Conservation (phyloP, 345 rosid species). For the Euphorbia pulcherrima region DNA sequence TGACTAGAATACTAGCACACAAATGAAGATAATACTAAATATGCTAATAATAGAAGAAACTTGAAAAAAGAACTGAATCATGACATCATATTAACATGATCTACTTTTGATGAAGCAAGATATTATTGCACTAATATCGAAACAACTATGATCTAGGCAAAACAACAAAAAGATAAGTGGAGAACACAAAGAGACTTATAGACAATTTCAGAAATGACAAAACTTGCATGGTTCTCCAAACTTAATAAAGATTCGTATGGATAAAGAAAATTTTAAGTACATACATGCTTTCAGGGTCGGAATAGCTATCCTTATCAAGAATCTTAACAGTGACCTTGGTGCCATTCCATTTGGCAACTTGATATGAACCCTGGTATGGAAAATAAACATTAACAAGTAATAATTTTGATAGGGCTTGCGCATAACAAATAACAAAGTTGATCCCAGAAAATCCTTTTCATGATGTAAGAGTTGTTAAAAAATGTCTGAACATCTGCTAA, state of each 20-base stretch:
- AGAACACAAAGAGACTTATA: background rate
- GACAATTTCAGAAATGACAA: background rate
- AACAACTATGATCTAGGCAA: background rate
- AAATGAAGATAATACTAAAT: background rate
- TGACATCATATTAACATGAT: background rate
- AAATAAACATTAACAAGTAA: background rate
- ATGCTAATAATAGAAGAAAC: background rate
- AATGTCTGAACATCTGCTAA: background rate
- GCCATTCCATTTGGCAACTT: conserved; percentile 98
- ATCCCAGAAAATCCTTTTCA: background rate
- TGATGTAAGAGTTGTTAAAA: background rate
- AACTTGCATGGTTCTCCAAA: background rate
- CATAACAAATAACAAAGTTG: background rate
- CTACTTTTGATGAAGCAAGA: background rate
- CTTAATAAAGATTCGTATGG: background rate
- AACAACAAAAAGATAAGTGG: background rate
- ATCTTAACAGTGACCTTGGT: conserved; percentile 90
- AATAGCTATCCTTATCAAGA: conserved; percentile 64
- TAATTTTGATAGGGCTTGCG: background rate
- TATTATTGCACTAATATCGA: background rate
- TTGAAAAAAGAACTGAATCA: background rate
- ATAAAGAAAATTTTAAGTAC: conserved; percentile 13
- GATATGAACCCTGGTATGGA: conserved; percentile 70
- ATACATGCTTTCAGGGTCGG: conserved; percentile 70
- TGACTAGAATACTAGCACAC: background rate